Evolutionary conservation across 2,329 filamentous ascomycete genomes (phyloP), one percentile per base, ranked within the genome.

Genomic region (Fusarium sp.): DNA sequence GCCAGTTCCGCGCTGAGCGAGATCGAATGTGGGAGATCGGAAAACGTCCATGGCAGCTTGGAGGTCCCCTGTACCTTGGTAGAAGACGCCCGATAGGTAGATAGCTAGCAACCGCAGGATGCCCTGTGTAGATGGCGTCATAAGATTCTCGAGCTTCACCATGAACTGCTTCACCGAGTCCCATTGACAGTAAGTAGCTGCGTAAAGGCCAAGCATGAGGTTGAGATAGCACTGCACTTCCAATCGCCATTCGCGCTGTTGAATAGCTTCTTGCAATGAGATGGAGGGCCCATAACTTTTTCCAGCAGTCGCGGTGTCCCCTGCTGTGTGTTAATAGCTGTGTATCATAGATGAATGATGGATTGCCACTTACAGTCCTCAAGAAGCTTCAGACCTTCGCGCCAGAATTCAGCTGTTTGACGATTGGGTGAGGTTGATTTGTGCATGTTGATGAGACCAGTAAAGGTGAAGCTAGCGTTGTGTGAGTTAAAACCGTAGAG

Each of bases 11-110:
- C 70, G 63, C 58, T 79, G 68, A 60, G 81, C 65, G 52, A 80
- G 53, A 24, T 77, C 65, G 66, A 96, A 88, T 15, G 79, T 76
- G 2, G 83, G 78, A 36, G 87, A 83, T 58, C 85, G 82, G 75
- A 91, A 97, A 9, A 89, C 82, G 4, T 79, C 68, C 12, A 93
- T 78, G 4, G 94, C 93, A 3, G 79, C 78, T n/a, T 85, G 79
- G 2, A 95, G 81, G 62, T 92, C 83, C 13, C 92, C 93, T 6
- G 83, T 88, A 15, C 89, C 91, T 78, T 97, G 94, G 48, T 88
- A 81, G 67, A 92, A 90, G 7, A 91, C 84, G 1, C 90, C 93
- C 1, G 83, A 81, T 15, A 97, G 85, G 74, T 97, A 97, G 39
- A 85, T 78, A 7, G 85, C 81, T 40, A 91, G 80, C 31, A 86